These are phyloP conservation scores for Elaeagnus macrophylla DNA, from an alignment of 306 rosid genomes.

Conservation along the genomic window DNA sequence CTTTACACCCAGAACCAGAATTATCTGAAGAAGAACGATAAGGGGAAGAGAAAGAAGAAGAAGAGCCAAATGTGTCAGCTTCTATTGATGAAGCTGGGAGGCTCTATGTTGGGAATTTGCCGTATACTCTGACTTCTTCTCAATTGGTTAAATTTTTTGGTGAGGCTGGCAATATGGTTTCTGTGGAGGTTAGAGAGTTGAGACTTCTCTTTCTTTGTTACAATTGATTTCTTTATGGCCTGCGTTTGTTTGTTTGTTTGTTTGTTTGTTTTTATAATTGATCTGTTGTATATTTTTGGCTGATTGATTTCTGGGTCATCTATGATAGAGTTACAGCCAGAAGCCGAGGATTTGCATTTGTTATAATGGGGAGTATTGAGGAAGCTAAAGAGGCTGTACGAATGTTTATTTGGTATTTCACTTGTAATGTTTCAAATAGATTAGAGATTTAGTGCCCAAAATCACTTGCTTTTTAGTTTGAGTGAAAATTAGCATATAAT, in stretches of 20 bases:
- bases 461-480: no score
- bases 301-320: slow-evolving; percentile 40
- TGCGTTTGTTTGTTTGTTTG: no score
- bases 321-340: slow-evolving; percentile 79
- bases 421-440: no score
- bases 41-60: slow-evolving; percentile 3
- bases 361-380: slow-evolving; percentile 62
- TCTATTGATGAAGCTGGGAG: slow-evolving; percentile 54
- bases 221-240: slow-evolving; percentile 2
- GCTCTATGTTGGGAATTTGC: slow-evolving; percentile 83
- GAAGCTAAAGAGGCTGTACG: slow-evolving; percentile 82
- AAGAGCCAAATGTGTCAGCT: slow-evolving; percentile 25
- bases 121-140: slow-evolving; percentile 52
- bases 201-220: not conserved
- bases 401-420: slow-evolving; percentile 17
- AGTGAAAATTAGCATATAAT: no score
- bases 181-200: slow-evolving; percentile 57
- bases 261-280: no score
- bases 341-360: slow-evolving; percentile 96
- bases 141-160: slow-evolving; percentile 55
- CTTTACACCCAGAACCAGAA: not conserved
- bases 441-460: no score
- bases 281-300: slow-evolving; percentile 4
- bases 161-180: slow-evolving; percentile 66
- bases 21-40: slow-evolving; percentile 2